Conservation (phyloP, 163 green algal genomes). For the Scenedesmus sp. region DNA sequence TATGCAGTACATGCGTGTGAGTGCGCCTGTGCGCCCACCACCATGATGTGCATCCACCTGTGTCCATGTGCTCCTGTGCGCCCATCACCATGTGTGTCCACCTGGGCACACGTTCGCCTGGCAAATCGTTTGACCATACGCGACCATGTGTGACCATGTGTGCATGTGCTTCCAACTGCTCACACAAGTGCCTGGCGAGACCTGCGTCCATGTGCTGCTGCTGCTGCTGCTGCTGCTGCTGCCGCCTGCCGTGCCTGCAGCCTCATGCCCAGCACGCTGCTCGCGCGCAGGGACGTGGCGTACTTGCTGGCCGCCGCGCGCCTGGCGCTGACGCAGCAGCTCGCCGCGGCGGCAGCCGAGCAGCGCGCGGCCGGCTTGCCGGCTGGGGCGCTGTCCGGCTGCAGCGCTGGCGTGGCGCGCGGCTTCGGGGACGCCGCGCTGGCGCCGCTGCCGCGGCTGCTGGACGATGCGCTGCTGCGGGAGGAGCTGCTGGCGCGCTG, state of each 20-base stretch:
- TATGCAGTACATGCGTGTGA: not conserved
- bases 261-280: slow-evolving; percentile 64
- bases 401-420: not conserved
- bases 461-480: slow-evolving; percentile 68
- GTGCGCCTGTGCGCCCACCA: not conserved
- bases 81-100: too few relatives aligned
- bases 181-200: too few relatives aligned
- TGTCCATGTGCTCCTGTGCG: too few relatives aligned
- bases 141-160: too few relatives aligned
- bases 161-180: too few relatives aligned
- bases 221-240: not conserved
- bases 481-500: slow-evolving; percentile 57
- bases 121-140: too few relatives aligned
- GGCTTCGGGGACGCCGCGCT: slow-evolving; percentile 64
- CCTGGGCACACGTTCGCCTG: too few relatives aligned
- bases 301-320: slow-evolving; percentile 59
- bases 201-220: not conserved
- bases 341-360: slow-evolving; percentile 29
- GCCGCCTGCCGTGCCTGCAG: slow-evolving; percentile 23
- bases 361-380: not conserved
- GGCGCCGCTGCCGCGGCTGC: slow-evolving; percentile 58
- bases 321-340: slow-evolving; percentile 53
- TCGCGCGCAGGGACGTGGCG: slow-evolving; percentile 56
- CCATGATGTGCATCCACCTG: too few relatives aligned
- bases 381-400: not conserved